These are phyloP conservation scores for Barnettozyma botsteinii DNA, from an alignment of 805 yeast genomes.

Conservation along the genomic window DNA sequence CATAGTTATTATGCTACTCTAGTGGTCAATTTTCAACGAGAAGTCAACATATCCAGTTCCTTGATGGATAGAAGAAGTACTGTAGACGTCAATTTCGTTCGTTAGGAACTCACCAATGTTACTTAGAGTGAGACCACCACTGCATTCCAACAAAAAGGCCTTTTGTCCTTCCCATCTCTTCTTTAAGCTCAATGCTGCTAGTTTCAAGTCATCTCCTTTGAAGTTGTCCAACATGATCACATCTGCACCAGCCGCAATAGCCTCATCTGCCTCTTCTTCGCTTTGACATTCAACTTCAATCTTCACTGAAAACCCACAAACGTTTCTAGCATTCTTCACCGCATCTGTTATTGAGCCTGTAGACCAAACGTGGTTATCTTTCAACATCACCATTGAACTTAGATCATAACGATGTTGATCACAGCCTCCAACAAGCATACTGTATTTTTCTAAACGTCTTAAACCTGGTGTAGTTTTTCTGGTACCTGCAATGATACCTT, in stretches of 20 bases:
- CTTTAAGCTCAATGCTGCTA: conserved; percentile 62
- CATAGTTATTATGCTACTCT: conserved; percentile 1
- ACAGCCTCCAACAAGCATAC: conserved; percentile 93
- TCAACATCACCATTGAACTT: conserved; percentile 92
- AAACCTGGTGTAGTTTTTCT: conserved; percentile 97
- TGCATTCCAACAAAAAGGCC: conserved; percentile 73
- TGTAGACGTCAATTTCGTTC: conserved; percentile 80
- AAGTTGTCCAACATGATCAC: conserved; percentile 93
- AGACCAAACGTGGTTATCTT: conserved; percentile 90
- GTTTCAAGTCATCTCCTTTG: conserved; percentile 53
- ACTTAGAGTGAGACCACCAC: conserved; percentile 78
- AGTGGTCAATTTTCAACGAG: conserved; percentile 63
- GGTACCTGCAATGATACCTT: conserved; percentile 90
- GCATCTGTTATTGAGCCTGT: conserved; percentile 90
- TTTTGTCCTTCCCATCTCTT: conserved; percentile 42
- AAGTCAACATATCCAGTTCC: conserved; percentile 83
- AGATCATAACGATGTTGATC: conserved; percentile 91
- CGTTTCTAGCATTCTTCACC: conserved; percentile 66
- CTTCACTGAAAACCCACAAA: conserved; percentile 83
- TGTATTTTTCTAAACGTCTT: conserved; percentile 81
- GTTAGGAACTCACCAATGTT: conserved; percentile 64
- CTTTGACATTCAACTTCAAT: conserved; percentile 89
- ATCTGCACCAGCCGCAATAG: conserved; percentile 93
- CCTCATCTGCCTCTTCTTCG: conserved; percentile 85
- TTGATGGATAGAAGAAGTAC: conserved; percentile 89